Evolutionary conservation across 345 rosid genomes (phyloP).

Genomic region (Orychophragmus violaceus): DNA sequence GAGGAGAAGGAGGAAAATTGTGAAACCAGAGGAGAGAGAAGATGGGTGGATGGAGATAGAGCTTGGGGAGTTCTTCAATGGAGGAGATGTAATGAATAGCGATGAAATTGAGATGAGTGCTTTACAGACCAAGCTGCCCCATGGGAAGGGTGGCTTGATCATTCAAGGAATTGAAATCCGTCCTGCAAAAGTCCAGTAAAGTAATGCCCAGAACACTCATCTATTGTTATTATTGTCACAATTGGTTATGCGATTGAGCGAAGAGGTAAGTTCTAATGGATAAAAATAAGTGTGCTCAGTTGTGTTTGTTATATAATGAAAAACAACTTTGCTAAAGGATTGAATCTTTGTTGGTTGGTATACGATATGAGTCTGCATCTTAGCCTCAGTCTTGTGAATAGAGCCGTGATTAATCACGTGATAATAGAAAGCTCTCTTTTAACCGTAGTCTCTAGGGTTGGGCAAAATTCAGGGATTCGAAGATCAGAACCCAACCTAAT

Average conservation of each 20-base stretch:
- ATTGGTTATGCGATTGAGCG: too few relatives aligned
- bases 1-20: not conserved
- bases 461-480: too few relatives aligned
- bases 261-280: too few relatives aligned
- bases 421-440: not conserved
- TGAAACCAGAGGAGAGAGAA: not conserved
- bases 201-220: not conserved
- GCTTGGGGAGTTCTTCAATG: not conserved
- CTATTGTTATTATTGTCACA: not conserved
- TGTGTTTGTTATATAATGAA: not conserved
- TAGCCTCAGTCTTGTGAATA: not conserved
- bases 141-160: not conserved
- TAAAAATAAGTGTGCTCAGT: too few relatives aligned
- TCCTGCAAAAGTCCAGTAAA: not conserved
- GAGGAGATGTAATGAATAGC: not conserved
- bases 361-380: not conserved
- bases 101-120: constrained; percentile 1
- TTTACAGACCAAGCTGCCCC: not conserved
- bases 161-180: not conserved
- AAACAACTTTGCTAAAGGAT: not conserved
- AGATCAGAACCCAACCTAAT: too few relatives aligned
- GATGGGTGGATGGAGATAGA: constrained; percentile 1
- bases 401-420: not conserved
- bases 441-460: not conserved
- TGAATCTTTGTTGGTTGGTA: not conserved